Conservation (phyloP, 2,329 filamentous ascomycete genomes). For the Coniochaeta hoffmannii region DNA sequence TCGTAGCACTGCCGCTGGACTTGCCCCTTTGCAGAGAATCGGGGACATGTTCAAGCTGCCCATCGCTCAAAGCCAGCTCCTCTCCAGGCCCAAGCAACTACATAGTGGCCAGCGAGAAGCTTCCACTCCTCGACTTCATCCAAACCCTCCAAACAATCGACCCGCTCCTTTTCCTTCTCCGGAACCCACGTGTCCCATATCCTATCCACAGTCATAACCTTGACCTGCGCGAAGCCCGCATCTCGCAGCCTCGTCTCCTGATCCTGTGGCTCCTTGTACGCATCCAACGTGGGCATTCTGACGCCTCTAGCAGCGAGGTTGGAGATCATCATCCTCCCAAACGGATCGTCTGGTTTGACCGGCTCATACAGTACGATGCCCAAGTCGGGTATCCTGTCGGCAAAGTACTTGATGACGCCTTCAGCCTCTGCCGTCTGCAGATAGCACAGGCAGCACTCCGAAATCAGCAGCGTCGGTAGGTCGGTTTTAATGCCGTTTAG, state of each 20-base stretch:
- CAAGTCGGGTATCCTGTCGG: slow-evolving; percentile 38
- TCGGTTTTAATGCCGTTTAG: slow-evolving; percentile 42
- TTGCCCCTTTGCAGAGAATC: no score
- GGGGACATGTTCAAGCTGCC: not conserved
- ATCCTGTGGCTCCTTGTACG: slow-evolving; percentile 59
- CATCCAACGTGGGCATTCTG: slow-evolving; percentile 71
- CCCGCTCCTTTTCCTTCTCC: slow-evolving; percentile 65
- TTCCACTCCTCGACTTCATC: slow-evolving; percentile 96
- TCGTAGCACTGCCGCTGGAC: no score
- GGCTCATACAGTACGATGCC: slow-evolving; percentile 81
- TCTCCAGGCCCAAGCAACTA: slow-evolving; percentile 82
- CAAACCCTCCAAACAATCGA: slow-evolving; percentile 75
- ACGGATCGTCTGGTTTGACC: slow-evolving; percentile 73
- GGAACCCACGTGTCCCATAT: slow-evolving; percentile 73
- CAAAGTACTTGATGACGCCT: slow-evolving; percentile 59
- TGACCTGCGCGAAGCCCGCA: slow-evolving; percentile 52
- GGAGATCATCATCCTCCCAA: slow-evolving; percentile 85
- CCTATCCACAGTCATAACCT: slow-evolving; percentile 37
- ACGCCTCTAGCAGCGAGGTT: slow-evolving; percentile 82
- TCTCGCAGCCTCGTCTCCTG: slow-evolving; percentile 60
- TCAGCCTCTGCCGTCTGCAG: slow-evolving; percentile 59
- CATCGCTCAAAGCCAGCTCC: slow-evolving; percentile 30
- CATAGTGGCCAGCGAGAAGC: slow-evolving; percentile 80
- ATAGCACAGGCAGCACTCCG: slow-evolving; percentile 94
- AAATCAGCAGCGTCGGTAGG: slow-evolving; percentile 77